Evolutionary conservation across 2,329 filamentous ascomycete genomes (phyloP).

Genomic region (Colletotrichum navitas): DNA sequence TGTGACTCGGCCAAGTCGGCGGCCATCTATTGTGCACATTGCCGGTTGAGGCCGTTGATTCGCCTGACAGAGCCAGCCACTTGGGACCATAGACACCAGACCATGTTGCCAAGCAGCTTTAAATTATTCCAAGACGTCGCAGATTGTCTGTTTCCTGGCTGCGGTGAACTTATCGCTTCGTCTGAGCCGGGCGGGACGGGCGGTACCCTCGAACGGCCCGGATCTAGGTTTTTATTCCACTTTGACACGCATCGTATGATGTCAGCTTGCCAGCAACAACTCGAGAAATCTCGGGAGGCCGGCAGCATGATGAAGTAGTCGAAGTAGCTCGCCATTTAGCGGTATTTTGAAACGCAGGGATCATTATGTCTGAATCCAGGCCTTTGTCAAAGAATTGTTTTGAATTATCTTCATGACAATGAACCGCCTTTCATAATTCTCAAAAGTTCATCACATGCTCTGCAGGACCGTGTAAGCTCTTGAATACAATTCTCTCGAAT

Average conservation of each 20-base stretch:
- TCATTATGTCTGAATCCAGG: not conserved
- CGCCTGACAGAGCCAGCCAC: not conserved
- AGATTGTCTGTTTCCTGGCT: not conserved
- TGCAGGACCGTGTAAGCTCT: not conserved
- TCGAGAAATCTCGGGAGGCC: too few species aligned
- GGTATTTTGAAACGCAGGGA: not conserved
- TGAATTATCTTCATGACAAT: not conserved
- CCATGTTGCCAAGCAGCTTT: not conserved
- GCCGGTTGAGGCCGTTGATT: not conserved
- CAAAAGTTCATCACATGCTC: not conserved
- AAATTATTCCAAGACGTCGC: too few species aligned
- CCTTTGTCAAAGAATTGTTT: not conserved
- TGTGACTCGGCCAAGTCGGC: conserved; percentile 3
- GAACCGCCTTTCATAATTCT: not conserved
- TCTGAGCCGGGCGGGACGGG: not conserved
- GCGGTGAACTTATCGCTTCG: not conserved
- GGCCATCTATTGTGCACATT: not conserved
- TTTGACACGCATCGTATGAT: too few species aligned
- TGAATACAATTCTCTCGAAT: not conserved
- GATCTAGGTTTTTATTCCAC: not conserved
- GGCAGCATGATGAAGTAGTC: too few species aligned
- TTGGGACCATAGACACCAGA: not conserved
- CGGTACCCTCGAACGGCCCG: not conserved
- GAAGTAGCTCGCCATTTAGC: not conserved
- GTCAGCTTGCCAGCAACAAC: not conserved